Conservation (phyloP, 345 rosid species). For the Moricandia moricandioides region DNA sequence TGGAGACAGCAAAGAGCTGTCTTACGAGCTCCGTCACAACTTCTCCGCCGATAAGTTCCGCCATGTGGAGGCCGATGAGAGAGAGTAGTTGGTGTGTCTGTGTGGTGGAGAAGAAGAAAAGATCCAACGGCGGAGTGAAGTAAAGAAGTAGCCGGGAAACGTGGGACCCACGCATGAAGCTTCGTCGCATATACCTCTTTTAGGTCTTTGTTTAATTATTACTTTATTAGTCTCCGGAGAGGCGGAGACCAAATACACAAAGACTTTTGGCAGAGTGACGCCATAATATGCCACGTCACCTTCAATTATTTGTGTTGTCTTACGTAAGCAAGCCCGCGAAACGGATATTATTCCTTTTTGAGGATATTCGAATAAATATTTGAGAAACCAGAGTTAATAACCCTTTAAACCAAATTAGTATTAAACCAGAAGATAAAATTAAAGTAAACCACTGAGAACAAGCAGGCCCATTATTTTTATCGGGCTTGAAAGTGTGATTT, state of each 20-base stretch:
- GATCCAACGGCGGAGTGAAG: not conserved
- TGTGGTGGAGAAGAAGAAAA: not conserved
- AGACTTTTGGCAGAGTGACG: not conserved
- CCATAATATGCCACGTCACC: not conserved
- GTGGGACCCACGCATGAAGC: conserved; percentile 12
- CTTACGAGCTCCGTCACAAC: conserved; percentile 61
- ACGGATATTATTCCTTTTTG: not conserved
- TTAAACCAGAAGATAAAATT: too few species aligned
- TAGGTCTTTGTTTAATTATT: not conserved
- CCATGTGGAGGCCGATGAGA: conserved; percentile 25
- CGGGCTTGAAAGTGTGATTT: too few species aligned
- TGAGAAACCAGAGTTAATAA: too few species aligned
- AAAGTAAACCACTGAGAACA: too few species aligned
- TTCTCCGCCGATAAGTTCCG: conserved; percentile 62
- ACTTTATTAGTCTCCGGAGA: not conserved
- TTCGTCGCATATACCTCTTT: conserved; percentile 2
- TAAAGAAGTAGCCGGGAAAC: not conserved
- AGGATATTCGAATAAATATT: too few species aligned
- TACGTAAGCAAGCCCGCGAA: not conserved
- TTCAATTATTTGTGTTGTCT: not conserved
- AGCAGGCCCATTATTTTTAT: too few species aligned
- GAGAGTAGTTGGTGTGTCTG: not conserved
- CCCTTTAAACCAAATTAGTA: too few species aligned
- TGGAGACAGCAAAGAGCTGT: conserved; percentile 39
- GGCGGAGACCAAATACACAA: conserved; percentile 4